Evolutionary conservation across 176 grass and related monocot species (phyloP), one percentile per base, ranked within the genome.

Genomic region (Cenchrus americanus): DNA sequence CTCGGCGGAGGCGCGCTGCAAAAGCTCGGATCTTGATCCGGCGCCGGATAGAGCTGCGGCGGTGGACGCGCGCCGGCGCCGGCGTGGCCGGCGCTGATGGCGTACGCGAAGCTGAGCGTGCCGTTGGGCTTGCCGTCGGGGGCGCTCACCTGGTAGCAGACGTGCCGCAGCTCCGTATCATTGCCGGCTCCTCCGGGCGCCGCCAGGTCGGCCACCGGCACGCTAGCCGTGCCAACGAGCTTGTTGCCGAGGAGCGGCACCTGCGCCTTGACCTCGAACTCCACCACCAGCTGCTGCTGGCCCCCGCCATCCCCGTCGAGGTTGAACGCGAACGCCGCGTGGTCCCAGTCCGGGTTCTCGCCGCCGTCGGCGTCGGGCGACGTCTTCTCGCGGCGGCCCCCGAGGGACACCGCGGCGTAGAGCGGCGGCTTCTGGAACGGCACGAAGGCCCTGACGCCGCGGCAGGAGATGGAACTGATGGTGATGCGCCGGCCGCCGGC

Each of bases 71-170:
- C 52, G 71, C 69, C 48, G 21, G 52, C 24, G 41, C 14, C 47
- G n/a, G 64, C 34, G 34, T 37, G 3, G 40, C 65, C 15, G 43
- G 46, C 8, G 77, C 12, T 78, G 88, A 89, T 2, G 72, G 54
- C 37, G 83, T 77, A 86, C 0, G 79, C 65, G 68, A 94, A 88
- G 14, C 53, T 87, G 75, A 94, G 83, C 53, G 63, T 94, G 53
- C 92, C 92, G 55, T 94, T 94, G 14, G 92, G 40, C 81, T 86
- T 94, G 8, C 92, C 83, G 53, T 91, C 89, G 47, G 92, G 63
- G 60, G 57, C 65, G 53, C 80, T 32, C 46, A 94, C 82, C 80
- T 94, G 92, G 79, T 94, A 94, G 18, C 92, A 66, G 27, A 86
- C 83, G 51, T 80, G 78, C 55, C 22, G 47, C 27, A 60, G 75